phyloP scores from a whole-genome alignment of 202 grass and related monocot species.

The Dendrocalamus latiflorus region DNA sequence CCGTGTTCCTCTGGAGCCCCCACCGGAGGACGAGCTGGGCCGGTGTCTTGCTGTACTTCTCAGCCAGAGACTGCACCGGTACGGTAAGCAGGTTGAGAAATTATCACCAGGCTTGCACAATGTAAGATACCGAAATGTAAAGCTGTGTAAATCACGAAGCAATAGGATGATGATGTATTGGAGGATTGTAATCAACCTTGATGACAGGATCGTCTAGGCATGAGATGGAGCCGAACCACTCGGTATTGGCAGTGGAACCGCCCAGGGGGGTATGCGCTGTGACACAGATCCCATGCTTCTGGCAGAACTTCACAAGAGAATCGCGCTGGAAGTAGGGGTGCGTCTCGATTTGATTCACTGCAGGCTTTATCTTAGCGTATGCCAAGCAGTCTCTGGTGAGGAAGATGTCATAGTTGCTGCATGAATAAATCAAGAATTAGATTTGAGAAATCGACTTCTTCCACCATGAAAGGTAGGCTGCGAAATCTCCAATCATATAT shows the following conservation, averaged over 20 bases:
- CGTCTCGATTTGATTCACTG: constrained; percentile 88
- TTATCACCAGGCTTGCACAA: background rate
- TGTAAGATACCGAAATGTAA: background rate
- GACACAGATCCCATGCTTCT: constrained; percentile 78
- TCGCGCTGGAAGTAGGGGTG: constrained; percentile 94
- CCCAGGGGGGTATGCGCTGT: constrained; percentile 84
- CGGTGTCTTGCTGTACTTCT: constrained; percentile 70
- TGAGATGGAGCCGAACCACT: constrained; percentile 79
- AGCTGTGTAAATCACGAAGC: background rate
- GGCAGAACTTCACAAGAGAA: constrained; percentile 97
- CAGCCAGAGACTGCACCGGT: constrained; percentile 55
- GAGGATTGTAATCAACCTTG: constrained; percentile 61
- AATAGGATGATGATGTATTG: no score
- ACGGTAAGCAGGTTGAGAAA: background rate
- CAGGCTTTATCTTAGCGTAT: constrained; percentile 88
- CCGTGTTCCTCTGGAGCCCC: constrained; percentile 88
- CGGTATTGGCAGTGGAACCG: constrained; percentile 35
- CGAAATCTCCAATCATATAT: background rate
- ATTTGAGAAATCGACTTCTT: background rate
- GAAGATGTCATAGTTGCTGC: constrained; percentile 99
- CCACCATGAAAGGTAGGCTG: background rate
- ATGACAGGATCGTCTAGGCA: constrained; percentile 80
- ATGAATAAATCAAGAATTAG: background rate
- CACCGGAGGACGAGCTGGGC: constrained; percentile 69
- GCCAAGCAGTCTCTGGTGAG: constrained; percentile 79